phyloP scores from a whole-genome alignment of 148 eudicot genomes.

The Oxyria digyna region DNA sequence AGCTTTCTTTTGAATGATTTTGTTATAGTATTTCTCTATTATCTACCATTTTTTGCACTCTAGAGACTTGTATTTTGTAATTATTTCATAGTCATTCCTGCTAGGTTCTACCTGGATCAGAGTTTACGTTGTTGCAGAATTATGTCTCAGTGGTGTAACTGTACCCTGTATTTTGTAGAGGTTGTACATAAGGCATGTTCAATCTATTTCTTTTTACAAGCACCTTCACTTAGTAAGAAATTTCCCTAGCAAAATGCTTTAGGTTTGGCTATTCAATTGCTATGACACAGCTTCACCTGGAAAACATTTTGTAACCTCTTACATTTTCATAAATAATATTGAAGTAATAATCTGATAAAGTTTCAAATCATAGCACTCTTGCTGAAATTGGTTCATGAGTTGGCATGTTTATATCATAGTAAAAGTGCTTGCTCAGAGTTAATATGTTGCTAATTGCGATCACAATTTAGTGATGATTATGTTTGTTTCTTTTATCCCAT shows the following conservation, averaged over 20 bases:
- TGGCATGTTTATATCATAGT: no score
- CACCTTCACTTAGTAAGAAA: not conserved
- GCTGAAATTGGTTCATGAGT: no score
- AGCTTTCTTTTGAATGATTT: not conserved
- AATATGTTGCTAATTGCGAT: no score
- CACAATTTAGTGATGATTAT: no score
- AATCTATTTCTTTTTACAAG: not conserved
- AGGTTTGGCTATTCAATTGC: not conserved
- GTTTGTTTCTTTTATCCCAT: no score
- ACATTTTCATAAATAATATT: no score
- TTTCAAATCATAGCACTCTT: no score
- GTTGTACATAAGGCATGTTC: not conserved
- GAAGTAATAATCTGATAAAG: no score
- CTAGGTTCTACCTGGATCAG: not conserved
- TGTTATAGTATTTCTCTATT: not conserved
- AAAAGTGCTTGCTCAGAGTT: no score
- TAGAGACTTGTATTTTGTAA: not conserved
- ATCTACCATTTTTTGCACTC: not conserved
- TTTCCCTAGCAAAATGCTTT: not conserved
- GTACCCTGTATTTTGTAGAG: not conserved
- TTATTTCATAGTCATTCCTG: not conserved
- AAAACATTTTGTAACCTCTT: no score
- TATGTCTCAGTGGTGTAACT: not conserved
- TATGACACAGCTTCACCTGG: not conserved
- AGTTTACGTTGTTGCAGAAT: not conserved